Evolutionary conservation across 1,139 yeast species (phyloP), one percentile per base, ranked within the genome.

Genomic region (Suhomyces taliae): DNA sequence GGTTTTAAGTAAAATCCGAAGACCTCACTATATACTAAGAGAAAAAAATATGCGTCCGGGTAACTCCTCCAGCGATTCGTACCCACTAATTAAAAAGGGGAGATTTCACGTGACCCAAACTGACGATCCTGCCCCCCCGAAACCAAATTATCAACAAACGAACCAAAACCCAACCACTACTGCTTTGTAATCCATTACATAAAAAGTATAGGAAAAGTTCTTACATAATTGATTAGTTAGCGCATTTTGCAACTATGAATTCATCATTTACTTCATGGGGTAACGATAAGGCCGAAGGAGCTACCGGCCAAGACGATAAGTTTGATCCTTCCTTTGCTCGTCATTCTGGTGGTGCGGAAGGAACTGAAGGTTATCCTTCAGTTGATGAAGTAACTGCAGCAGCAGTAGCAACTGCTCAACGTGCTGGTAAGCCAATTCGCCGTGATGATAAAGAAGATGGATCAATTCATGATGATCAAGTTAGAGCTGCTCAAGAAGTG

Each of bases 251-350:
- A 47, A 27, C 40, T 29, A 65, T 65, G 69, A 66, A 65, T 49
- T 45, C 62, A 2, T 56, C 60, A 45, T 64, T 58, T 47, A 53
- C 58, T n/a, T 45, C 61, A 33, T 65, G 69, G 66, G 49, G 56
- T 38, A 56, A 54, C 47, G 66, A 58, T 34, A 60, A 61, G 47
- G 57, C 53, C 37, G 50, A 46, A 37, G 41, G 44, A n/a, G 35
- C 41, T n/a, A 40, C 46, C 10, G 36, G 42, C n/a, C 42, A 41
- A n/a, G 59, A 56, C 29, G 60, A 55, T 44, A 56, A 56, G 47
- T 56, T 68, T 40, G 73, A 69, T 49, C 71, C 72, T 19, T 53
- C 69, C 15, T 69, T 67, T 52, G 64, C 65, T 11, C 53, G 72
- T 29, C 64, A 53, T 12, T 50, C 63, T 36, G 62, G 58, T 43